A percentile compares a stretch with the other conserved stretches of the same genome.
Conservation (phyloP, 257 asterid genomes). For the Lithospermum erythrorhizon region DNA sequence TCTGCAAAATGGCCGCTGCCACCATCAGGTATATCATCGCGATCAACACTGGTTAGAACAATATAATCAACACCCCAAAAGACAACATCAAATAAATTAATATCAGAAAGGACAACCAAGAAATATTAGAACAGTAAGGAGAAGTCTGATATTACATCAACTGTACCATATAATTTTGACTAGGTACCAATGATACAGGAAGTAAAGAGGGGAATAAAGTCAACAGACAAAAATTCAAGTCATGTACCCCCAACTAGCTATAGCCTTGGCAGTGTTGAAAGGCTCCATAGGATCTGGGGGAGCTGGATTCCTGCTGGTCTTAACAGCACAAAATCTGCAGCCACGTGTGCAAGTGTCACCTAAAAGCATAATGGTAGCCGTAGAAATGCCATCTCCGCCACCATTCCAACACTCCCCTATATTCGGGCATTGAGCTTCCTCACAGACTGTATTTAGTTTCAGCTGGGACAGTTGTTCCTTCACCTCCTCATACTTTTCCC, state of each 20-base stretch:
- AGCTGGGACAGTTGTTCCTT: constrained; percentile 71
- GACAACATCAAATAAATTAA: constrained; percentile 7
- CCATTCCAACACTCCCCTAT: constrained; percentile 99
- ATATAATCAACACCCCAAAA: constrained; percentile 81
- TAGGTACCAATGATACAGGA: too few relatives aligned
- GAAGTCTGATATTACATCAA: background rate
- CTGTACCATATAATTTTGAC: too few relatives aligned
- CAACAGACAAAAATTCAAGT: background rate
- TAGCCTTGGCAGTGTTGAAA: constrained; percentile 72
- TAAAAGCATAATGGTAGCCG: constrained; percentile 91
- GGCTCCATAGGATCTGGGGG: constrained; percentile 99
- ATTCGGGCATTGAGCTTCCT: constrained; percentile 98
- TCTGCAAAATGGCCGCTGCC: constrained; percentile 96
- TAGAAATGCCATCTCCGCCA: constrained; percentile 90
- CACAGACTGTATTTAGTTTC: constrained; percentile 81
- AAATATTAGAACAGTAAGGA: too few relatives aligned
- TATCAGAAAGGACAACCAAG: background rate
- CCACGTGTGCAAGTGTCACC: constrained; percentile 98
- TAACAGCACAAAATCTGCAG: constrained; percentile 93
- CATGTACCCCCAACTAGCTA: constrained; percentile 88
- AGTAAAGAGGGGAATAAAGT: too few relatives aligned
- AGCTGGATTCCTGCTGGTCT: constrained; percentile 81
- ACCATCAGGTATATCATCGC: constrained; percentile 94
- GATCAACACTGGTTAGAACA: constrained; percentile 92
- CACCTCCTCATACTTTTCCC: constrained; percentile 73